Conservation (phyloP, 352 stramenopile species). For the Pythium diclinum region DNA sequence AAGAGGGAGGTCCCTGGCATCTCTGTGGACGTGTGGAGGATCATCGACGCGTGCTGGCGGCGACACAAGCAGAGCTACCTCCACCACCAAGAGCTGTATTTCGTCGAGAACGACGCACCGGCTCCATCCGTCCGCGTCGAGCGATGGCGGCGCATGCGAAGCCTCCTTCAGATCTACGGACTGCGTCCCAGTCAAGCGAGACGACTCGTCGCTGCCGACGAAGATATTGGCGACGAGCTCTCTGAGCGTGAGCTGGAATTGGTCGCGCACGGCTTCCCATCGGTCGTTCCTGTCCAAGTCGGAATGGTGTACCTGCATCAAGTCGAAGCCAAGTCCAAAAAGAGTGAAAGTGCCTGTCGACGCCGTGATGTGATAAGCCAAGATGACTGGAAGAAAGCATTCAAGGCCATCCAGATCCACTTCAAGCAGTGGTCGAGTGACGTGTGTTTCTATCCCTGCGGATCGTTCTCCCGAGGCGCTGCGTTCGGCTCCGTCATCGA, state of each 20-base stretch:
- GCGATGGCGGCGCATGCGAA: conserved; percentile 36
- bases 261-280: neutral
- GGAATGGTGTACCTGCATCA: conserved; percentile 16
- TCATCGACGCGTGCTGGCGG: conserved; percentile 58
- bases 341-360: neutral
- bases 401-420: conserved; percentile 59
- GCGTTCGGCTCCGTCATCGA: conserved; percentile 72
- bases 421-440: conserved; percentile 48
- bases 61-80: conserved; percentile 60
- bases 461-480: conserved; percentile 65
- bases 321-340: neutral
- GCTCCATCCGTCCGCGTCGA: conserved; percentile 11
- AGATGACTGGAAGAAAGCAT: conserved; percentile 61
- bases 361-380: conserved; percentile 47
- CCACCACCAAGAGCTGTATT: conserved; percentile 64
- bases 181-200: conserved; percentile 42
- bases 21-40: conserved; percentile 47
- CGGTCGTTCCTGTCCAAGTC: conserved; percentile 9
- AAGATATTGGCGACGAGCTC: neutral
- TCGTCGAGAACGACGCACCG: conserved; percentile 30
- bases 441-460: conserved; percentile 66
- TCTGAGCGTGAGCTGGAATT: neutral
- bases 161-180: conserved; percentile 51
- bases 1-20: conserved; percentile 45
- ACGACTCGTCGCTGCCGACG: conserved; percentile 23